Evolutionary conservation across 2,329 filamentous ascomycete genomes (phyloP), one percentile per base, ranked within the genome.

Genomic region (Waltergamsia citrina): DNA sequence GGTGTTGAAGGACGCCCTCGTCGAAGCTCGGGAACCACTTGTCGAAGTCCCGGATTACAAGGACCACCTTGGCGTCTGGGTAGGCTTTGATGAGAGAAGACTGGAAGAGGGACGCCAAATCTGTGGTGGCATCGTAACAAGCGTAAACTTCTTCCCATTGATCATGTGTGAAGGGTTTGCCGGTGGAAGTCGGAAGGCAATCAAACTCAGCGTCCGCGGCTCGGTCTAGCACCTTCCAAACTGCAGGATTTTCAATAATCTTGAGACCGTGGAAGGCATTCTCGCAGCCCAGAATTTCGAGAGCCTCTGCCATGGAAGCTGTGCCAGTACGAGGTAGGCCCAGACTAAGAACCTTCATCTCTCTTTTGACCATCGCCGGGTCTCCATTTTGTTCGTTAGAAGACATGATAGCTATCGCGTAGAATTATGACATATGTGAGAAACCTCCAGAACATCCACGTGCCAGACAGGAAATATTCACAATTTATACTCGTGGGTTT

Each of bases 91-190:
- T 47, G 4, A 59, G 34, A n/a, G 48, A 41, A 2, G 43, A 33
- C 2, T 43, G 48, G 33, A 49, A 58, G 3, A 47, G 8, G 2
- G 44, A 41, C 0, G 47, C 49, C 7, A 54, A 20, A 26, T 59
- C 54, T 0, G 54, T 56, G 2, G 35, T 38, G 1, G 44, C 54
- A 27, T 57, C 52, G 32, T 37, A 53, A 7, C 38, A 33, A 1
- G 48, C 47, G 33, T 41, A 57, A 6, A 58, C 34, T 39, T 50
- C 41, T 24, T 59, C 51, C 56, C 54, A 57, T 4, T 58, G 36
- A 7, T 32, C 29, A 11, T 22, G 15, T 12, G 29, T 32, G 8
- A 32, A 20, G 6, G 29, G 17, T 6, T 15, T 20, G 29, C 29
- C 19, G 7, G 44, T 50, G 24, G 54, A 54, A 2, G 43, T 43